These are phyloP conservation scores for Aspergillus tamarii DNA, from an alignment of 2,329 filamentous ascomycete species.

Conservation along the genomic window DNA sequence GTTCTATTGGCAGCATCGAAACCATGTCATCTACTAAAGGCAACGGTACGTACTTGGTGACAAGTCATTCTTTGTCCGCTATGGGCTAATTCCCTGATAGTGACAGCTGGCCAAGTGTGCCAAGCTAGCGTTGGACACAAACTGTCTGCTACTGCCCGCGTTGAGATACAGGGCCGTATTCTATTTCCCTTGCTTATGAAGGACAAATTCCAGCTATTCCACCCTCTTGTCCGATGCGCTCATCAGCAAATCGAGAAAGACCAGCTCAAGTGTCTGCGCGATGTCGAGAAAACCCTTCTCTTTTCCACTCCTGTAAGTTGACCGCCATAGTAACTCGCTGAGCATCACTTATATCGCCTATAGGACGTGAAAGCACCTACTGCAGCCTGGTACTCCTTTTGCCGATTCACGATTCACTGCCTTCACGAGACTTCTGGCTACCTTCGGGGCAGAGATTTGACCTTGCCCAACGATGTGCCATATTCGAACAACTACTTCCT, in stretches of 20 bases:
- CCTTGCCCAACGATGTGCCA: conserved; percentile 79
- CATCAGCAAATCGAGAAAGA: conserved; percentile 79
- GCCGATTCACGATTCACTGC: conserved; percentile 85
- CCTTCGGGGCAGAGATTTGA: conserved; percentile 83
- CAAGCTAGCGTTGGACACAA: conserved; percentile 48
- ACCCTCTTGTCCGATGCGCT: conserved; percentile 75
- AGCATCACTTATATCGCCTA: conserved; percentile 58
- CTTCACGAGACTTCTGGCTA: conserved; percentile 87
- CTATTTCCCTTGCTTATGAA: conserved; percentile 77
- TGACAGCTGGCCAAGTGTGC: conserved; percentile 30
- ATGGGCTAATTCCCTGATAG: conserved; percentile 21
- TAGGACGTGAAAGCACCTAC: conserved; percentile 53
- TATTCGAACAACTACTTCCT: conserved; percentile 97
- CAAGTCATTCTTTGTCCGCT: conserved; percentile 34
- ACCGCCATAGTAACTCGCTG: conserved; percentile 61
- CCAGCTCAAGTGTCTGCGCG: conserved; percentile 86
- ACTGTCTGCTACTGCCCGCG: conserved; percentile 70
- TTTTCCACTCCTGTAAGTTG: conserved; percentile 91
- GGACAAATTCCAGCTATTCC: conserved; percentile 74
- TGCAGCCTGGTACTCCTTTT: conserved; percentile 82
- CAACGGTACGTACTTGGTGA: conserved; percentile 41
- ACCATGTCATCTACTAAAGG: conserved; percentile 46
- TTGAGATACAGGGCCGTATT: conserved; percentile 78
- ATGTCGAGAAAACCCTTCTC: conserved; percentile 90
- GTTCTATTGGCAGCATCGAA: conserved; percentile 69